Conservation (phyloP, 202 grass and related monocot species). For the Thinopyrum obtusiflorum region DNA sequence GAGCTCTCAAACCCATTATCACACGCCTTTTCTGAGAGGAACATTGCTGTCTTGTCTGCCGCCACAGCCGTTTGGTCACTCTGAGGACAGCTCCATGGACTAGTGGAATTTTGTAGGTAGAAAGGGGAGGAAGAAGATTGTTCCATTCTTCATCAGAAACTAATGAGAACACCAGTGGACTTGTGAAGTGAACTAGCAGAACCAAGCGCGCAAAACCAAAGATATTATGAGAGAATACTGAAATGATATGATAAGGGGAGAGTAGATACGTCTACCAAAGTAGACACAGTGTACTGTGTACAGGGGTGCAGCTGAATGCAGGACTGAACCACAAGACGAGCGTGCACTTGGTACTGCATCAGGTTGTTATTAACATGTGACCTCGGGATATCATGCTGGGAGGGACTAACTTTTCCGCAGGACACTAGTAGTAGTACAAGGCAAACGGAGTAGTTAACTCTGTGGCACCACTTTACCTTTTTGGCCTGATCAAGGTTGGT, state of each 20-base stretch:
- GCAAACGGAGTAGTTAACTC: not conserved
- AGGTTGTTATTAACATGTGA: constrained; percentile 17
- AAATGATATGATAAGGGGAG: not conserved
- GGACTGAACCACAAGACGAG: not conserved
- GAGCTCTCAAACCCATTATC: not conserved
- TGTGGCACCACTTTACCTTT: not conserved
- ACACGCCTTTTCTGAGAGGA: not conserved
- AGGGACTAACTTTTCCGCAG: not conserved
- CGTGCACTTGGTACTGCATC: not conserved
- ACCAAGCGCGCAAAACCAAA: not conserved
- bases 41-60: not conserved
- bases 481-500: not conserved
- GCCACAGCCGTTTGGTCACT: not conserved
- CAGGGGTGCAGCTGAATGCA: constrained; percentile 4
- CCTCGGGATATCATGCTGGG: not conserved
- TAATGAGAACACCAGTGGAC: too few relatives aligned
- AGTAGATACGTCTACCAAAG: not conserved
- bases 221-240: not conserved
- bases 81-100: not conserved
- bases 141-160: not conserved
- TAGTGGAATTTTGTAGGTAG: constrained; percentile 1
- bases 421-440: not conserved
- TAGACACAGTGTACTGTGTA: not conserved
- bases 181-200: not conserved
- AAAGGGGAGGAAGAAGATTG: not conserved